These are phyloP conservation scores for Coniella vitis DNA, from an alignment of 2,329 filamentous ascomycete genomes.

Conservation along the genomic window DNA sequence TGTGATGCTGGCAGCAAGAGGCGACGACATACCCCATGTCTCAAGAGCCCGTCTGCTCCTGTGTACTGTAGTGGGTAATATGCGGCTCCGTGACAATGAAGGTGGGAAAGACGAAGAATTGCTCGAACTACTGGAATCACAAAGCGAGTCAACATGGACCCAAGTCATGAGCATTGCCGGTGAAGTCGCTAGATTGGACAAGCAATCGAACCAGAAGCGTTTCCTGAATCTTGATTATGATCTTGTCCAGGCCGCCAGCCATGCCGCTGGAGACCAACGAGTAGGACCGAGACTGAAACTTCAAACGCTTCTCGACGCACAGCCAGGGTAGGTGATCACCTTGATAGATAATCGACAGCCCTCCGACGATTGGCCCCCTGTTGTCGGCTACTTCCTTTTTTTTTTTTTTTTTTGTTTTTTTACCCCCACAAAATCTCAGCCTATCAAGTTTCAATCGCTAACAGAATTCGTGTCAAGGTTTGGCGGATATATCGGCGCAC, in stretches of 20 bases:
- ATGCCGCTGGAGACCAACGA: neutral
- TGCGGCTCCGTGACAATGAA: neutral
- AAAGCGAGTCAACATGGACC: neutral
- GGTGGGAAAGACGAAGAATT: constrained; percentile 9
- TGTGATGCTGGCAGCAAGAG: constrained; percentile 18
- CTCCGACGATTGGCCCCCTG: neutral
- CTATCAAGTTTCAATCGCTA: neutral
- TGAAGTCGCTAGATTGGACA: neutral
- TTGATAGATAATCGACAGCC: too few species aligned
- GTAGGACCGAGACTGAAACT: neutral
- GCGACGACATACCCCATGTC: neutral
- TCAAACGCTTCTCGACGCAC: constrained; percentile 3
- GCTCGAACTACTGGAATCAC: constrained; percentile 9
- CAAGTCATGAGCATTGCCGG: neutral
- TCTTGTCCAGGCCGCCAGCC: neutral
- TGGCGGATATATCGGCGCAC: constrained; percentile 22
- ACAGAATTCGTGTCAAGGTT: constrained; percentile 10
- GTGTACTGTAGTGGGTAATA: neutral
- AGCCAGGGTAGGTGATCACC: constrained; percentile 1
- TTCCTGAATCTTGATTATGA: neutral
- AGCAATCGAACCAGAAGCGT: neutral
- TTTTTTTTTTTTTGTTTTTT: neutral
- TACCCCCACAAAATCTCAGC: neutral
- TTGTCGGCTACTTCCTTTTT: neutral
- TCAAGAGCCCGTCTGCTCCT: constrained; percentile 1